Conservation (phyloP, 768 basidiomycete species). For the Piloderma croceum region DNA sequence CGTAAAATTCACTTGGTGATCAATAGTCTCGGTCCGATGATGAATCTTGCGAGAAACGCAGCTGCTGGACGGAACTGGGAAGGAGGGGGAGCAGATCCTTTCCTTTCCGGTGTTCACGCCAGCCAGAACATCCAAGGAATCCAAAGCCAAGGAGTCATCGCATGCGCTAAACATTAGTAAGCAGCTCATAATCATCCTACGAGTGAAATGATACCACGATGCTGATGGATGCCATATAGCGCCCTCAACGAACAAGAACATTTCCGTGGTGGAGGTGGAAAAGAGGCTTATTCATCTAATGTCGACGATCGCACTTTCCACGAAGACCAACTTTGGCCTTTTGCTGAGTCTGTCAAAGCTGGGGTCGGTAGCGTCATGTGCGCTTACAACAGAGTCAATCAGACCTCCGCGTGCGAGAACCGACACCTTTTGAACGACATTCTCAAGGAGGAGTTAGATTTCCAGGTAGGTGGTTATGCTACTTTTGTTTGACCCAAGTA, state of each 20-base stretch:
- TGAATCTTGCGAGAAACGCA: slow-evolving; percentile 45
- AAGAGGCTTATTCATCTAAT: slow-evolving; percentile 21
- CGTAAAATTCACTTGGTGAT: slow-evolving; percentile 15
- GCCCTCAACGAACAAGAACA: slow-evolving; percentile 22
- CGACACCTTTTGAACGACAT: slow-evolving; percentile 42
- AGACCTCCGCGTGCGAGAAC: slow-evolving; percentile 63
- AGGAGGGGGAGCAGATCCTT: slow-evolving; percentile 56
- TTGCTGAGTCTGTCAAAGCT: slow-evolving; percentile 30
- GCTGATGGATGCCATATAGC: slow-evolving; percentile 3
- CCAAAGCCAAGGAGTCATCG: slow-evolving; percentile 55
- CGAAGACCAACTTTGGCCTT: slow-evolving; percentile 25
- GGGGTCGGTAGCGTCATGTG: slow-evolving; percentile 49
- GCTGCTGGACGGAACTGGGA: slow-evolving; percentile 44
- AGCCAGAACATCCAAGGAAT: slow-evolving; percentile 56
- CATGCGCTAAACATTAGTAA: slow-evolving; percentile 48
- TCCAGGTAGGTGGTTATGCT: too few relatives aligned
- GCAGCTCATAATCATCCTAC: slow-evolving; percentile 3
- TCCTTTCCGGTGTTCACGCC: slow-evolving; percentile 54
- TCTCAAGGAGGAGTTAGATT: slow-evolving; percentile 44
- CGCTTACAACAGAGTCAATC: slow-evolving; percentile 49
- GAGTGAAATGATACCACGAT: not conserved
- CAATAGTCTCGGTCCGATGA: slow-evolving; percentile 43
- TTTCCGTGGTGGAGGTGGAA: slow-evolving; percentile 10
- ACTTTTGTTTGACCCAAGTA: too few relatives aligned
- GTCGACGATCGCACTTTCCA: slow-evolving; percentile 38